Percentiles rank a stretch among this genome's conserved stretches.
phyloP scores from a whole-genome alignment of 192 early-diverging fungal genomes.

The Coemansia biformis region DNA sequence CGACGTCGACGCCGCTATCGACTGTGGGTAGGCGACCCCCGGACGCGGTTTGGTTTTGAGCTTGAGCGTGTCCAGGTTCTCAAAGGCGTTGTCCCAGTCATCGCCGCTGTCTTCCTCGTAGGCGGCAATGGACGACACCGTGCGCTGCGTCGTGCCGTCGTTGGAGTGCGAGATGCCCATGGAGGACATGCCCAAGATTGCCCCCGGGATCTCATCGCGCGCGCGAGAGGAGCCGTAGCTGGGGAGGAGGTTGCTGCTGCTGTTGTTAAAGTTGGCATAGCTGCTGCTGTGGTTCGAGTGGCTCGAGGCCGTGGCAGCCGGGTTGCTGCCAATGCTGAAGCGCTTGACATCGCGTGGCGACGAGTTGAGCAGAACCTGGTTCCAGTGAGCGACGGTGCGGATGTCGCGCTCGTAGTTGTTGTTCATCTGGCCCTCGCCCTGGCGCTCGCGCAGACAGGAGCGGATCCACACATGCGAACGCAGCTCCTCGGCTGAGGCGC shows the following conservation, averaged over 20 bases:
- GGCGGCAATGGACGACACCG: constrained; percentile 46
- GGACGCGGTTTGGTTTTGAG: constrained; percentile 21
- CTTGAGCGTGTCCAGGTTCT: constrained; percentile 47
- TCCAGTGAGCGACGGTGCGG: constrained; percentile 47
- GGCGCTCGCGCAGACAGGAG: constrained; percentile 29
- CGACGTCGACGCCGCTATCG: constrained; percentile 32
- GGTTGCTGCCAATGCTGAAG: constrained; percentile 18
- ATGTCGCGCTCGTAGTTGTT: constrained; percentile 46
- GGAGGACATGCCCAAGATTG: constrained; percentile 43
- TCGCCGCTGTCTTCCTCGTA: constrained; percentile 51
- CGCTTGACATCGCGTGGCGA: constrained; percentile 50
- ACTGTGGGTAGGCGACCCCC: constrained; percentile 35
- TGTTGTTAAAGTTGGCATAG: constrained; percentile 23
- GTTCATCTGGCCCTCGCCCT: constrained; percentile 31
- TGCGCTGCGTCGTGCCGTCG: constrained; percentile 40
- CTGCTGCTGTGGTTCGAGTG: constrained; percentile 10
- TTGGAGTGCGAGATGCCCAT: constrained; percentile 47
- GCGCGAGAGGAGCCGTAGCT: constrained; percentile 38
- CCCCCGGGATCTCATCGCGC: constrained; percentile 42
- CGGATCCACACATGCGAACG: constrained; percentile 53
- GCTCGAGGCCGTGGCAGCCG: constrained; percentile 1
- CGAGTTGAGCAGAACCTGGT: constrained; percentile 45
- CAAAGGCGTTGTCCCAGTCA: constrained; percentile 51
- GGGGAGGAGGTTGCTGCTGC: constrained; percentile 25
- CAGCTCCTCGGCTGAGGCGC: constrained; percentile 63